These are phyloP conservation scores for Acanthamoeba rhysodes DNA, from an alignment of 208 protist genomes.

Conservation along the genomic window DNA sequence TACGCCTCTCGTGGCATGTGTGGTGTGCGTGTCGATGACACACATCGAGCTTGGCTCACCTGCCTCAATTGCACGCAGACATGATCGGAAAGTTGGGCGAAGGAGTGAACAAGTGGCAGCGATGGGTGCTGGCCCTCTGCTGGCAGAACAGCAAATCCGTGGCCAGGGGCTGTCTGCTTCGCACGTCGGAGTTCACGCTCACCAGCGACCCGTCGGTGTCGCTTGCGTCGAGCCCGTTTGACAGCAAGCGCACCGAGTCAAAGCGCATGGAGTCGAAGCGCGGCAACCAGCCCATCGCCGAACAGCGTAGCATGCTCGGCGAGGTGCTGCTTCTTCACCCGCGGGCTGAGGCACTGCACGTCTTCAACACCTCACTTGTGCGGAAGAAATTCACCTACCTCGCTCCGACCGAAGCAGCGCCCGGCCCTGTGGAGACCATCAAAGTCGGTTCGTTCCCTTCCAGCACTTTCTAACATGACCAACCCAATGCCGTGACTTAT, in stretches of 20 bases:
- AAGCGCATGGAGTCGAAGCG: background rate
- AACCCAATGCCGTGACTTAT: background rate
- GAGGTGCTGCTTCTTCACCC: conserved; percentile 18
- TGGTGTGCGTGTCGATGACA: background rate
- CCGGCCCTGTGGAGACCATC: background rate
- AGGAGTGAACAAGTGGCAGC: conserved; percentile 8
- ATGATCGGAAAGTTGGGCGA: background rate
- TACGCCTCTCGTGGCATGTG: background rate
- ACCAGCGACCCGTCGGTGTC: background rate
- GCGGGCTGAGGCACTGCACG: background rate
- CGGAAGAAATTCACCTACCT: background rate
- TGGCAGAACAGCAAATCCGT: conserved; percentile 18
- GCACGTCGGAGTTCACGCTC: background rate
- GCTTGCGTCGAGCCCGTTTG: background rate
- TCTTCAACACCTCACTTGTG: background rate
- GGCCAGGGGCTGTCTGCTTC: conserved; percentile 1
- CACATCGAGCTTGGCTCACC: background rate
- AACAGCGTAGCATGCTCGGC: background rate
- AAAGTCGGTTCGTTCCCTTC: background rate
- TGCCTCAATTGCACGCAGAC: background rate
- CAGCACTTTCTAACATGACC: background rate
- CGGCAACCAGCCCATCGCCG: background rate
- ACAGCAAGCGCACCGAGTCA: background rate
- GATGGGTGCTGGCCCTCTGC: background rate
- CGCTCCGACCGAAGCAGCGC: background rate